phyloP scores from a whole-genome alignment of 192 early-diverging fungal species.

The Helicostylum pulchrum region DNA sequence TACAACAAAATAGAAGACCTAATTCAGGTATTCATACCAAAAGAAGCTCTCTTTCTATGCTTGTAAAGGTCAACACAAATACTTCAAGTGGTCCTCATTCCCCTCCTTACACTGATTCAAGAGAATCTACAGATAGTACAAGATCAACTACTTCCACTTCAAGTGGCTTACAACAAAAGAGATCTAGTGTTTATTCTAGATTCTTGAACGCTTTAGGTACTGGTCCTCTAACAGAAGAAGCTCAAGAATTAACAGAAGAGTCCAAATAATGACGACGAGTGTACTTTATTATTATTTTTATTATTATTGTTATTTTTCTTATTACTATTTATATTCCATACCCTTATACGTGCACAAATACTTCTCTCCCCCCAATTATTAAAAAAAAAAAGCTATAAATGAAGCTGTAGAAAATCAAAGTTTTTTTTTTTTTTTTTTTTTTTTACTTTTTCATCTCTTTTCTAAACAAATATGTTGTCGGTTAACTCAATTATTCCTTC shows the following conservation, averaged over 20 bases:
- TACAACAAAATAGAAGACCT: constrained; percentile 17
- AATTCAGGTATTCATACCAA: constrained; percentile 5
- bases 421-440: background rate
- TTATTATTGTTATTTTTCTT: background rate
- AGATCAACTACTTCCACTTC: constrained; percentile 15
- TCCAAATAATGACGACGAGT: constrained; percentile 2
- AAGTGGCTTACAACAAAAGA: constrained; percentile 8
- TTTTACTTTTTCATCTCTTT: background rate
- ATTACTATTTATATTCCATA: background rate
- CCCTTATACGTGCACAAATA: background rate
- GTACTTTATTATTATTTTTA: background rate
- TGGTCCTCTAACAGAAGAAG: background rate
- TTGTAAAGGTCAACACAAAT: constrained; percentile 5
- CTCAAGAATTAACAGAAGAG: constrained; percentile 5
- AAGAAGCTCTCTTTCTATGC: constrained; percentile 8
- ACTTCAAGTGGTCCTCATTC: constrained; percentile 2
- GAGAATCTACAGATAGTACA: constrained; percentile 26
- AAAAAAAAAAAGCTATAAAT: background rate
- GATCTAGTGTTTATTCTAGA: constrained; percentile 32
- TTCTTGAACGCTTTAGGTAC: constrained; percentile 25
- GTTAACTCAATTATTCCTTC: background rate
- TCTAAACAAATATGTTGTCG: background rate
- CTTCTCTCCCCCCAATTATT: too few species aligned
- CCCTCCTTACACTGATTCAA: constrained; percentile 11
- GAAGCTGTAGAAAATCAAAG: too few species aligned